Evolutionary conservation across 495 filamentous ascomycete genomes (phyloP).

Genomic region (Podospora comata): DNA sequence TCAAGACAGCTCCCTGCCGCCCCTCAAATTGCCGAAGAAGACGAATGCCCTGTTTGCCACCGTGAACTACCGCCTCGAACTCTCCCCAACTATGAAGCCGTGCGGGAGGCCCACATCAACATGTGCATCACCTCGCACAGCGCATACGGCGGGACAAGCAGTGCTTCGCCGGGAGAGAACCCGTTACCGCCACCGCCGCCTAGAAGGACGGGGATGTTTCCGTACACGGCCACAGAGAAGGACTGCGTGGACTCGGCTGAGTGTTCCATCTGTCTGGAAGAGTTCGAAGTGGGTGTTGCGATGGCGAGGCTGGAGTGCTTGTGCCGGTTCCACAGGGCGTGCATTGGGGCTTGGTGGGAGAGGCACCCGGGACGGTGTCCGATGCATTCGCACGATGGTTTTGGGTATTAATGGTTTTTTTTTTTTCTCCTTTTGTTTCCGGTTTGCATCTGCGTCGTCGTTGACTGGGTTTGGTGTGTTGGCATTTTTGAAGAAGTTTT

Average conservation of each 20-base stretch:
- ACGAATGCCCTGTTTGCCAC: conserved; percentile 89
- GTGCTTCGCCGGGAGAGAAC: conserved; percentile 14
- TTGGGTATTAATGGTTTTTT: conserved; percentile 37
- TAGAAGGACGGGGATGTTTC: conserved; percentile 50
- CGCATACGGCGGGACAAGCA: conserved; percentile 29
- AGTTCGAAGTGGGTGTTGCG: conserved; percentile 79
- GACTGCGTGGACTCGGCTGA: conserved; percentile 81
- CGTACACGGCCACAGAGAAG: conserved; percentile 83
- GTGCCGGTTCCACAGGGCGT: conserved; percentile 82
- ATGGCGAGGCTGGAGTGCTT: conserved; percentile 87
- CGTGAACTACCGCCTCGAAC: conserved; percentile 64
- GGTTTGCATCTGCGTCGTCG: neutral
- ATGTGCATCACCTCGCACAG: conserved; percentile 64
- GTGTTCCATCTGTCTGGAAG: conserved; percentile 95
- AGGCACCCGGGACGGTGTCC: conserved; percentile 53
- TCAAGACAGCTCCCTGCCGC: conserved; percentile 21
- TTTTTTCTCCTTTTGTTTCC: neutral
- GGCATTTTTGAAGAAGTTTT: neutral
- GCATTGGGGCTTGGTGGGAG: conserved; percentile 57
- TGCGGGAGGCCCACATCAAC: conserved; percentile 72
- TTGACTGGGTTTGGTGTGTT: neutral
- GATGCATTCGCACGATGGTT: conserved; percentile 53
- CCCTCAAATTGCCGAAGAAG: conserved; percentile 64
- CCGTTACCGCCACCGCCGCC: conserved; percentile 31
- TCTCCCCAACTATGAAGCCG: conserved; percentile 55